Percentiles rank a stretch among this genome's conserved stretches.
Evolutionary conservation across 441 rosid genomes (phyloP).

Genomic region (Aleurites moluccanus): DNA sequence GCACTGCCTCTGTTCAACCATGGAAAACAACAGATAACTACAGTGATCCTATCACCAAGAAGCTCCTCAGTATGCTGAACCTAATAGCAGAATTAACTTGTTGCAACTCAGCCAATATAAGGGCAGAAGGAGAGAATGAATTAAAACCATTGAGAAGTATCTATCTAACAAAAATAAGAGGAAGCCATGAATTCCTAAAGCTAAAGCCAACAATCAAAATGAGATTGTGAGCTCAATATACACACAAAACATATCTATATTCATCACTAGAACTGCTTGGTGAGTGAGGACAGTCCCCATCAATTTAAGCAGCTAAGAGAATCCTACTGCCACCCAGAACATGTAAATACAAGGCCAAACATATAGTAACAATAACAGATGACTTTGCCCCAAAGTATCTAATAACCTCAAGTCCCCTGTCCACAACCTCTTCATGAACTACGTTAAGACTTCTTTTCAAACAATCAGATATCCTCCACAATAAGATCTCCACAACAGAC

Average conservation of each 20-base stretch:
- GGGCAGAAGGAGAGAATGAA: not conserved
- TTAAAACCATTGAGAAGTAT: not conserved
- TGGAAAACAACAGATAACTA: not conserved
- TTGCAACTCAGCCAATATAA: not conserved
- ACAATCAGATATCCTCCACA: conserved; percentile 59
- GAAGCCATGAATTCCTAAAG: conserved; percentile 10
- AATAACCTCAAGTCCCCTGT: conserved; percentile 60
- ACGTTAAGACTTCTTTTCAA: conserved; percentile 45
- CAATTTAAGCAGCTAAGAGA: conserved; percentile 49
- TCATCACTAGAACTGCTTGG: conserved; percentile 2
- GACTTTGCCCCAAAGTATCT: conserved; percentile 69
- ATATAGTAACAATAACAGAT: conserved; percentile 64
- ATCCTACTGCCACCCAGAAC: conserved; percentile 43
- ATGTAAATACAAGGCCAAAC: conserved; percentile 79
- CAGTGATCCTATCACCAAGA: not conserved
- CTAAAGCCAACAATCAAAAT: conserved; percentile 14
- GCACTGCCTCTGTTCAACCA: too few species aligned
- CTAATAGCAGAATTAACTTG: not conserved
- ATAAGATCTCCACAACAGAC: conserved; percentile 54
- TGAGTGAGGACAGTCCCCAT: not conserved
- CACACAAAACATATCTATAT: conserved; percentile 23
- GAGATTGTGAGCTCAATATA: conserved; percentile 12
- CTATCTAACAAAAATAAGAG: not conserved
- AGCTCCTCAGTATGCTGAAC: not conserved
- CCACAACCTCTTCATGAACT: conserved; percentile 56